Percentiles rank a stretch among this genome's conserved stretches.
phyloP scores from a whole-genome alignment of 2,329 filamentous ascomycete genomes.

The Penicillium sp. region DNA sequence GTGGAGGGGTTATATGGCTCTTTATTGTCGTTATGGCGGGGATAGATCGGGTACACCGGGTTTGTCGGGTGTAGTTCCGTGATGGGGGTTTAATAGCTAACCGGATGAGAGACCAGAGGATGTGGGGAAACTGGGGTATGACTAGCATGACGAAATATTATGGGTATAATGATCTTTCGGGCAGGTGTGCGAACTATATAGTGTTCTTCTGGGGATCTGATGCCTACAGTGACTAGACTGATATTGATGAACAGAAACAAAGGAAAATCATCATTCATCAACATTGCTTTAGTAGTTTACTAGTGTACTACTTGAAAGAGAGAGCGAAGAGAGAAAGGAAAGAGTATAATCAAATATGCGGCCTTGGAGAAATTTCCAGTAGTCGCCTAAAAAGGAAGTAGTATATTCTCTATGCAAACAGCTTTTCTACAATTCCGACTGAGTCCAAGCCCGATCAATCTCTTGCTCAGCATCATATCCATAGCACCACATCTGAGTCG shows the following conservation, averaged over 20 bases:
- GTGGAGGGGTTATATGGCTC: background rate
- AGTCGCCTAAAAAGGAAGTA: background rate
- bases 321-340: background rate
- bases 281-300: background rate
- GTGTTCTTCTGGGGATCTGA: background rate
- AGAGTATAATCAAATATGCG: background rate
- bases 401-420: background rate
- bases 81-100: background rate
- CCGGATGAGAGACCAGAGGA: background rate
- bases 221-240: background rate
- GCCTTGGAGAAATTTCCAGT: too few relatives aligned
- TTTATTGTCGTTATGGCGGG: background rate
- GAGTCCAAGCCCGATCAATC: constrained; percentile 34
- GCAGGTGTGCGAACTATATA: background rate
- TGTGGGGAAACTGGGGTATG: background rate
- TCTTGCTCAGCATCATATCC: constrained; percentile 49
- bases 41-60: background rate
- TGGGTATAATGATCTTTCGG: background rate
- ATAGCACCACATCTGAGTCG: constrained; percentile 51
- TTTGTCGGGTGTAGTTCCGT: background rate
- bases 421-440: background rate
- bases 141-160: background rate
- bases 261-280: background rate
- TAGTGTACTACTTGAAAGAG: background rate
- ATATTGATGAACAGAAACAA: background rate